Evolutionary conservation across 208 protist species (phyloP).

Genomic region (Acanthamoeba lenticulata): DNA sequence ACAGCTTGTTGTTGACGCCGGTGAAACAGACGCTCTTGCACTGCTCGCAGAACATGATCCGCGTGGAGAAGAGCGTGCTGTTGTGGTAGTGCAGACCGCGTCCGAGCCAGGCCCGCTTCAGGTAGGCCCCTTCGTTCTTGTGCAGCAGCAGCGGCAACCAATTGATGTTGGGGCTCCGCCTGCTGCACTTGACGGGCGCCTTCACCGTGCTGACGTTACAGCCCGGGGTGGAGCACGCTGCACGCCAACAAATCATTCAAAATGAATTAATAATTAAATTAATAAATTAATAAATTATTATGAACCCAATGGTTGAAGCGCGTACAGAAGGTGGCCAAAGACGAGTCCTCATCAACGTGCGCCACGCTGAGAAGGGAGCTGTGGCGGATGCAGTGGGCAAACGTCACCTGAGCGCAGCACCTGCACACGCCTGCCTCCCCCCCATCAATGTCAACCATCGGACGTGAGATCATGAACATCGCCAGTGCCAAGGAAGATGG

Average conservation of each 20-base stretch:
- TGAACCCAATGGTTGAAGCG: neutral
- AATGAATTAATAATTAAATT: too few relatives aligned
- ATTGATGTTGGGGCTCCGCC: neutral
- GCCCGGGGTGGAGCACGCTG: neutral
- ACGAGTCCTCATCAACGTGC: neutral
- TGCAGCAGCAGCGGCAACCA: neutral
- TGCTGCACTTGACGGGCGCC: neutral
- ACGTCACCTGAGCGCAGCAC: neutral
- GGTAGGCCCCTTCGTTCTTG: neutral
- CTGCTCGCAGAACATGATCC: neutral
- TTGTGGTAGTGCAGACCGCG: neutral
- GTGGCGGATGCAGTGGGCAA: neutral
- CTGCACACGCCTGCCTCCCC: neutral
- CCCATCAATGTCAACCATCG: too few relatives aligned
- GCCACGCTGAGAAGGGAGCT: neutral
- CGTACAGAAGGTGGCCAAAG: neutral
- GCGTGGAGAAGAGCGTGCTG: neutral
- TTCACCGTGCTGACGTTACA: neutral
- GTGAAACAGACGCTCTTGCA: constrained; percentile 10
- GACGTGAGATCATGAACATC: too few relatives aligned
- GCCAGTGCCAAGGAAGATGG: neutral
- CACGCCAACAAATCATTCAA: too few relatives aligned
- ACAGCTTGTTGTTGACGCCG: neutral
- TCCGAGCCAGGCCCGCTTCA: neutral
- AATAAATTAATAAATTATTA: neutral